Evolutionary conservation across 352 stramenopile species (phyloP).

Genomic region (Phytophthora cryptogea): DNA sequence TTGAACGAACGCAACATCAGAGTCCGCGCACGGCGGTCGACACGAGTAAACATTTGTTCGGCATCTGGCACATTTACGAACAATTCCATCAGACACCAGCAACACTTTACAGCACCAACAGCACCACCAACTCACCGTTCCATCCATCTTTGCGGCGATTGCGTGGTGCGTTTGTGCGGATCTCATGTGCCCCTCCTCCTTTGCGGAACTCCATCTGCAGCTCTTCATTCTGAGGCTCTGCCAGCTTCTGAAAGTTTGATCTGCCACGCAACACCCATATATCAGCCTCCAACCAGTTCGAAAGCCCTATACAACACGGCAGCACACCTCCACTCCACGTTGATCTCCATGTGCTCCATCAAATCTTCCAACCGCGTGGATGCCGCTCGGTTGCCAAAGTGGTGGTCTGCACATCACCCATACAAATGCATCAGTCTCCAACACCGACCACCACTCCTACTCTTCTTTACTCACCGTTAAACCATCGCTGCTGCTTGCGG

Average conservation of each 20-base stretch:
- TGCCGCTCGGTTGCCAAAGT: constrained; percentile 79
- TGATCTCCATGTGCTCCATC: constrained; percentile 90
- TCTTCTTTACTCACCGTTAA: constrained; percentile 54
- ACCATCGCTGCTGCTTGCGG: constrained; percentile 85
- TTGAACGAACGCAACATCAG: constrained; percentile 73
- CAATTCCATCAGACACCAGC: constrained; percentile 3
- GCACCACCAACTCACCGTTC: constrained; percentile 50
- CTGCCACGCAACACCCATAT: constrained; percentile 28
- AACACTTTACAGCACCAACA: background rate
- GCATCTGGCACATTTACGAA: constrained; percentile 43
- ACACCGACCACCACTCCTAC: background rate
- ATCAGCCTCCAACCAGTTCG: background rate
- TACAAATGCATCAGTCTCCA: background rate
- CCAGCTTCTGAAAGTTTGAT: constrained; percentile 87
- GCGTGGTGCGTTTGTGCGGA: constrained; percentile 39
- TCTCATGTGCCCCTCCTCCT: constrained; percentile 43
- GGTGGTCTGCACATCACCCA: constrained; percentile 52
- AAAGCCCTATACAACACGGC: background rate
- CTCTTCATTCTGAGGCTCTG: constrained; percentile 74
- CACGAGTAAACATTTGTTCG: constrained; percentile 78
- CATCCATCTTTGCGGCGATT: constrained; percentile 70
- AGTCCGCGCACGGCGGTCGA: constrained; percentile 73
- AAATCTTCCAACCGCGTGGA: constrained; percentile 79
- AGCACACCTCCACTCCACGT: constrained; percentile 78
- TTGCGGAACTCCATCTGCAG: constrained; percentile 78